Evolutionary conservation across 805 yeast genomes (phyloP), one percentile per base, ranked within the genome.

Genomic region (Saturnispora gosingensis): DNA sequence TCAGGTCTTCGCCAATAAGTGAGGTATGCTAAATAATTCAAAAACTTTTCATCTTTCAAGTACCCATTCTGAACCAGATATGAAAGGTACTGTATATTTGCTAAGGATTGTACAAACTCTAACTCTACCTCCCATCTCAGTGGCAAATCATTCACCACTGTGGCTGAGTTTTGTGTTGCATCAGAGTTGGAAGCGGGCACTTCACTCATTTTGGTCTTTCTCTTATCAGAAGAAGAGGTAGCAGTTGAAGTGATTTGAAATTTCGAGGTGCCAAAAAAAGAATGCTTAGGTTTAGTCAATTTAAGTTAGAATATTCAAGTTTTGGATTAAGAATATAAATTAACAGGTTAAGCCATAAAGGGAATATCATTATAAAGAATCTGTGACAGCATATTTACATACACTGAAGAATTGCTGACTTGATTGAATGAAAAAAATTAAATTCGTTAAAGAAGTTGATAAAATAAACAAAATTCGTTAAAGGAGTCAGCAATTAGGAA

Each of bases 91-190:
- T 85, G 96, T 44, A 91, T 81, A 66, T 91, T 93, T 2, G 96
- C 88, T 34, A 91, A 73, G 15, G 96, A 83, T 68, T 91, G 98
- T 3, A 91, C 95, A 68, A 91, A 91, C 56, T 85, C 97, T n/a
- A 87, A 73, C 59, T 87, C 96, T 22, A 87, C 80, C 61, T 87
- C 96, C 88, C 91, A 88, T 52, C 95, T 67, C 5, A 85, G 77
- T n/a, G 91, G 89, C n/a, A 79, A 70, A 38, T 67, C 51, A 34
- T 8, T 18, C 18, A 39, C 15, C 5, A 9, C 24, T 6, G 28
- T 43, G 7, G 15, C n/a, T 15, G 43, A 13, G 13, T n/a, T 39
- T 20, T 34, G 18, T 3, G 42, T 13, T 18, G 24, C 9, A 11
- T 38, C 22, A 5, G 42, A 38, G 13, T 8, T 38, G 5, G 22